Evolutionary conservation across 768 basidiomycete genomes (phyloP).

Genomic region (Collybiopsis luxurians): DNA sequence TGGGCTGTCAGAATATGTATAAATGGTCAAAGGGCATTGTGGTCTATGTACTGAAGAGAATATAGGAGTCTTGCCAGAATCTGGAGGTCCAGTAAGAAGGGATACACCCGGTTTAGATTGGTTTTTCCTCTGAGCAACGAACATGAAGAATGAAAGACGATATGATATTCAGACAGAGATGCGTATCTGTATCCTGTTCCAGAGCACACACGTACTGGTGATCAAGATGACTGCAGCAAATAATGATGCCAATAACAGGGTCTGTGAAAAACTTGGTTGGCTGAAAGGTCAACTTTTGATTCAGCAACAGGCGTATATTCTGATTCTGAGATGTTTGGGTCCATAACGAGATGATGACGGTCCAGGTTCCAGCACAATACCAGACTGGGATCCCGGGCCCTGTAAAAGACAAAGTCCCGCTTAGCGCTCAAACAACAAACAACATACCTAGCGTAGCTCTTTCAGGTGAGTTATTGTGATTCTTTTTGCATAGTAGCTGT

Average conservation of each 20-base stretch:
- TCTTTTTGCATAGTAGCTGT: slow-evolving; percentile 2
- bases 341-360: too few species aligned
- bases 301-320: background rate
- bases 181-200: background rate
- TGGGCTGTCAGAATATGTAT: slow-evolving; percentile 23
- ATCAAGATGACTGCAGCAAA: background rate
- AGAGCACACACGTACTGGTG: background rate
- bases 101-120: slow-evolving; percentile 54
- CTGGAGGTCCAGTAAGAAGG: slow-evolving; percentile 72
- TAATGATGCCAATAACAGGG: slow-evolving; percentile 1
- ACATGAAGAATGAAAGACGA: slow-evolving; percentile 35
- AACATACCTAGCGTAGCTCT: too few species aligned
- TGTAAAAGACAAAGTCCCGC: too few species aligned
- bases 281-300: background rate
- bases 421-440: too few species aligned
- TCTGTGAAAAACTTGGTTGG: background rate
- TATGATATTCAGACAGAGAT: background rate
- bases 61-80: slow-evolving; percentile 81
- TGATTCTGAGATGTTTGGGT: background rate
- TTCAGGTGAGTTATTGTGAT: slow-evolving; percentile 43
- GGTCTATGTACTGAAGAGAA: slow-evolving; percentile 56
- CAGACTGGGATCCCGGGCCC: too few species aligned
- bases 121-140: slow-evolving; percentile 42
- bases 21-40: slow-evolving; percentile 50
- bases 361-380: background rate